These are phyloP conservation scores for Gossypium trilobum DNA, from an alignment of 441 rosid genomes.

Conservation along the genomic window DNA sequence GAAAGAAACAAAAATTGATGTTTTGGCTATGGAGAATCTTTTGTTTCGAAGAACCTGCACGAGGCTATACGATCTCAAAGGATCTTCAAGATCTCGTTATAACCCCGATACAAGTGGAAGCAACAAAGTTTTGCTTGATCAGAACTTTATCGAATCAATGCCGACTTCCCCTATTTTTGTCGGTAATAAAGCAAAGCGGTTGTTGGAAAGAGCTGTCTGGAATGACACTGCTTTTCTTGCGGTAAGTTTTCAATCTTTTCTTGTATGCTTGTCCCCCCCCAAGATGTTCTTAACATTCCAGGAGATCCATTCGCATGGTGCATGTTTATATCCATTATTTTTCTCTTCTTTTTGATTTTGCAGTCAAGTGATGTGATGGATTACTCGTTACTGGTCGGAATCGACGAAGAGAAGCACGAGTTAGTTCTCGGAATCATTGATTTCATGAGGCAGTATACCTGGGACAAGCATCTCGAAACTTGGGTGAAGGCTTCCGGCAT, in stretches of 20 bases:
- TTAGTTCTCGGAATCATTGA: constrained; percentile 88
- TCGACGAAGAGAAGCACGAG: constrained; percentile 80
- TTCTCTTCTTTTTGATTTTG: constrained; percentile 6
- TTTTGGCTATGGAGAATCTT: constrained; percentile 96
- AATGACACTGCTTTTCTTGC: constrained; percentile 93
- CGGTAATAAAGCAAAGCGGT: constrained; percentile 81
- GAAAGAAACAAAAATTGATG: constrained; percentile 80
- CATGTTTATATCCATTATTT: background rate
- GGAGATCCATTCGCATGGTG: background rate
- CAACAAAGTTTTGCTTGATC: constrained; percentile 92
- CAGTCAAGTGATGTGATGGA: constrained; percentile 92
- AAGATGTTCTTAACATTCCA: background rate
- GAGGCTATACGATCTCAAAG: constrained; percentile 88
- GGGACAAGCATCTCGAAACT: constrained; percentile 97
- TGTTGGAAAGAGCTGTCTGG: constrained; percentile 97
- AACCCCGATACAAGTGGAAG: constrained; percentile 86
- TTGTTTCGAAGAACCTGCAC: constrained; percentile 61
- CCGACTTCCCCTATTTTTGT: constrained; percentile 93
- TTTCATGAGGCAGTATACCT: constrained; percentile 92
- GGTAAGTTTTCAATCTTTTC: constrained; percentile 34
- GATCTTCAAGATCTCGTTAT: constrained; percentile 83
- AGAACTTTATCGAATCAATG: constrained; percentile 96
- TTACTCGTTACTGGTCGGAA: constrained; percentile 81
- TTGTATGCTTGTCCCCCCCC: background rate
- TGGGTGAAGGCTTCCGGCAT: constrained; percentile 89